Base-by-base conservation (phyloP, 1,139 yeast genomes). In the Taphrina confusa region DNA sequence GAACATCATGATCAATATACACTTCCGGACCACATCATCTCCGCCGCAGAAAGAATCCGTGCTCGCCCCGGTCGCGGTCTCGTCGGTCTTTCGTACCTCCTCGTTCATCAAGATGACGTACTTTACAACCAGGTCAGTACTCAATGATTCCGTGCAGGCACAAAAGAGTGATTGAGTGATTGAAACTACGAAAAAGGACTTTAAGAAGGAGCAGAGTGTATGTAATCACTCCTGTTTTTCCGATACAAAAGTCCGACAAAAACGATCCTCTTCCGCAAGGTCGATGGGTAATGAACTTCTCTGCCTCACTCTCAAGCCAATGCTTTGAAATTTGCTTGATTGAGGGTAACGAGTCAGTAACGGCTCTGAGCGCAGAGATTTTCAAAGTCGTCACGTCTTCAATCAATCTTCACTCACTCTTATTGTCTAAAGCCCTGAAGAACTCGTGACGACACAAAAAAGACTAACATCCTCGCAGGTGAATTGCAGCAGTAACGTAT, bases 1-100 rank as follows among this genome's bases (percentile, higher is more conserved):
- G 68, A 68, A 30, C 65, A 69, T 12, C 60, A 44, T 34, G 60
- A 54, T 31, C 58, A 54, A 27, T 54, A 54, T 31, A 23, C 46
- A 9, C 31, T 54, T 11, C 58, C 58, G 11, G 42, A 31, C 20
- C 51, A 54, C 34, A 54, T 54, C 39, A 44, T 54, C 0, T 25
- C 37, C 14, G 58, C 58, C 2, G 51, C 58, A 3, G 51, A 44
- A 20, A 14, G 58, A 0, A 42, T 54, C 9, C 33, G 39, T 9
- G 51, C 58, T 2, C 51, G 40, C 4, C 44, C 50, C 9, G 58
- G 44, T 9, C 31, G 20, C 11, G 51, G 44, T 3, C 40, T 54
- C 4, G 16, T 54, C 16, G 58, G 51, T 1, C n/a, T 44, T 4
- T 23, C 51, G 11, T 22, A 54, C 44, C 23, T 54, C 4, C 45